Percentiles rank a stretch among this genome's conserved stretches.
These are phyloP conservation scores for Umbelopsis sp. DNA, from an alignment of 192 early-diverging fungal species.

Conservation along the genomic window DNA sequence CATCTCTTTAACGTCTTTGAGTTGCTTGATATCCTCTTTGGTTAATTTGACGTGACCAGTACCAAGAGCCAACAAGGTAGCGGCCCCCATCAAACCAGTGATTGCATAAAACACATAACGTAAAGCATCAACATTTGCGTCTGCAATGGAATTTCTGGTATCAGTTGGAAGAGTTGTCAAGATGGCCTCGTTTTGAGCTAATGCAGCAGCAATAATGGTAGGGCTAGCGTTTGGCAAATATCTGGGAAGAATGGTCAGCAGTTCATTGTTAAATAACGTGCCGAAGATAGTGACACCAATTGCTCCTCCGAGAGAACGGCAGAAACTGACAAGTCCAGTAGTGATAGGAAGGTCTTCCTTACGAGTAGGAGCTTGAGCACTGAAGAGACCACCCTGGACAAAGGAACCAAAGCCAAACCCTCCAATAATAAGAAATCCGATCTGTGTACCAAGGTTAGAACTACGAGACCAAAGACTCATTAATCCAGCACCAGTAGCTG, in stretches of 20 bases:
- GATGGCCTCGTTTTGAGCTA: background rate
- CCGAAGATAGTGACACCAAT: conserved; percentile 55
- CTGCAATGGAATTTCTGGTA: background rate
- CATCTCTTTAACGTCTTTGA: too few relatives aligned
- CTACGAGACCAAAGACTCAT: conserved; percentile 52
- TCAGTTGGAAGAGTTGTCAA: background rate
- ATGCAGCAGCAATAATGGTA: background rate
- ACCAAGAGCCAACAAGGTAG: background rate
- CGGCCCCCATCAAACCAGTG: background rate
- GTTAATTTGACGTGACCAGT: background rate
- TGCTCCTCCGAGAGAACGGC: conserved; percentile 29
- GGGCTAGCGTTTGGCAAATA: background rate
- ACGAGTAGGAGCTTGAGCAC: background rate
- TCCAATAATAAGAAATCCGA: conserved; percentile 66
- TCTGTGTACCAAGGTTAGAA: conserved; percentile 50
- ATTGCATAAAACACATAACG: background rate
- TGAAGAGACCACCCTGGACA: conserved; percentile 55
- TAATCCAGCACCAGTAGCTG: conserved; percentile 62
- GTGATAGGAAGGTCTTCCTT: conserved; percentile 14
- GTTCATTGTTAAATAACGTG: conserved; percentile 60
- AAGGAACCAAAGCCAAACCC: conserved; percentile 70
- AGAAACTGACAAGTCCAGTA: conserved; percentile 10
- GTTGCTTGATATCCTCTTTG: background rate
- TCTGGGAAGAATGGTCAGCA: conserved; percentile 24
- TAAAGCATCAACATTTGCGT: background rate